These are phyloP conservation scores for Lasiosphaeria miniovina DNA, from an alignment of 495 filamentous ascomycete genomes.

Conservation along the genomic window DNA sequence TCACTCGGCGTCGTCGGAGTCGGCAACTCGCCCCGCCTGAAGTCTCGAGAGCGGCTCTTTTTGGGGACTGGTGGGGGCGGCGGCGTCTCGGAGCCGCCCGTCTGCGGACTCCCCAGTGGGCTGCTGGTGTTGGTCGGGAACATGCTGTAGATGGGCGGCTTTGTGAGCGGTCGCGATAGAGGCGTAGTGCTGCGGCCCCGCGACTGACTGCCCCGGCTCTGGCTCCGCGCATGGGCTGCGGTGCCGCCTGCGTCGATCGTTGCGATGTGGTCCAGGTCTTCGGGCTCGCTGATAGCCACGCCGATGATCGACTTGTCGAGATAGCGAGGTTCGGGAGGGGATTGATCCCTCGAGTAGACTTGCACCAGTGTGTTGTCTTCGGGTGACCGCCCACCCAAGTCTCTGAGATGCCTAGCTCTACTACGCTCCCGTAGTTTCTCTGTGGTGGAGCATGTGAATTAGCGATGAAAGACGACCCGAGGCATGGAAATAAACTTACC, in stretches of 20 bases:
- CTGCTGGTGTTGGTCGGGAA: neutral
- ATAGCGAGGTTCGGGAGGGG: neutral
- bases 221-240: neutral
- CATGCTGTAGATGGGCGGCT: neutral
- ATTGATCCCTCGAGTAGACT: neutral
- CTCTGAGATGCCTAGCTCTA: no score
- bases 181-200: neutral
- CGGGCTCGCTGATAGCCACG: neutral
- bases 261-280: neutral
- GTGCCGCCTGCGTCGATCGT: neutral
- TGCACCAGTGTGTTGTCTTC: neutral
- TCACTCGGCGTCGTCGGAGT: neutral
- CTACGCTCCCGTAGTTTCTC: neutral
- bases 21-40: neutral
- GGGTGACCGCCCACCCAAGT: neutral
- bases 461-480: neutral
- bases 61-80: neutral
- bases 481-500: constrained; percentile 18
- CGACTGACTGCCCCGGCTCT: neutral
- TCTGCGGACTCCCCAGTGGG: neutral
- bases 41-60: neutral
- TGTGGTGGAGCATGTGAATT: neutral
- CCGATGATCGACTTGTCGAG: neutral
- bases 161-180: neutral
- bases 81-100: neutral